A percentile compares a stretch with the other conserved stretches of the same genome.
Conservation (phyloP, 176 grass and related monocot genomes). For the Phoenix dactylifera region DNA sequence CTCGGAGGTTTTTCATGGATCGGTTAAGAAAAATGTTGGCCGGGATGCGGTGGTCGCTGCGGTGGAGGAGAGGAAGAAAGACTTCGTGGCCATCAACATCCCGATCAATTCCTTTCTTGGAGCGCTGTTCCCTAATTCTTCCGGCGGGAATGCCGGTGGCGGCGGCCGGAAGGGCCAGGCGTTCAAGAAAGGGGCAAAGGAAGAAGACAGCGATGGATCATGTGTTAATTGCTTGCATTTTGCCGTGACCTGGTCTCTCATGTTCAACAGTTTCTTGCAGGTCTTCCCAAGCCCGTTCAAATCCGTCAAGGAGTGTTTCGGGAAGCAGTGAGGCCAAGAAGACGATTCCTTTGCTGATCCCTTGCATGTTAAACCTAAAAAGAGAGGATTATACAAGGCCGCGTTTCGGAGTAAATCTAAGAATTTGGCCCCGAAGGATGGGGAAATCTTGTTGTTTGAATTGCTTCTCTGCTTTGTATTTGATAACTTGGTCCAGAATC, state of each 20-base stretch:
- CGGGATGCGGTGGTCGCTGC: conserved; percentile 9
- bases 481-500: conserved; percentile 52
- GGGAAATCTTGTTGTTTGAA: conserved; percentile 30
- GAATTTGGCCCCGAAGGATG: neutral
- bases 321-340: conserved; percentile 18
- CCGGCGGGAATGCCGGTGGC: conserved; percentile 3
- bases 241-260: conserved; percentile 30
- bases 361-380: conserved; percentile 1
- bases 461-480: conserved; percentile 67
- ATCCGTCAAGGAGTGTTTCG: conserved; percentile 58
- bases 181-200: conserved; percentile 10
- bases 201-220: conserved; percentile 23
- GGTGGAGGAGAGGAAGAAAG: conserved; percentile 7
- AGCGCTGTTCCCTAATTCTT: conserved; percentile 19
- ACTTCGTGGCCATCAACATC: neutral
- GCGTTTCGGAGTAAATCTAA: conserved; percentile 20
- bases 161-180: neutral
- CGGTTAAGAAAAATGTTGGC: conserved; percentile 5
- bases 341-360: neutral
- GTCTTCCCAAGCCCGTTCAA: conserved; percentile 47
- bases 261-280: conserved; percentile 42
- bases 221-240: conserved; percentile 54
- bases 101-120: conserved; percentile 21
- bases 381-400: neutral
- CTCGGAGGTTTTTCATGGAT: conserved; percentile 3